phyloP scores from a whole-genome alignment of 2,329 filamentous ascomycete species.

The Neurospora sp. region DNA sequence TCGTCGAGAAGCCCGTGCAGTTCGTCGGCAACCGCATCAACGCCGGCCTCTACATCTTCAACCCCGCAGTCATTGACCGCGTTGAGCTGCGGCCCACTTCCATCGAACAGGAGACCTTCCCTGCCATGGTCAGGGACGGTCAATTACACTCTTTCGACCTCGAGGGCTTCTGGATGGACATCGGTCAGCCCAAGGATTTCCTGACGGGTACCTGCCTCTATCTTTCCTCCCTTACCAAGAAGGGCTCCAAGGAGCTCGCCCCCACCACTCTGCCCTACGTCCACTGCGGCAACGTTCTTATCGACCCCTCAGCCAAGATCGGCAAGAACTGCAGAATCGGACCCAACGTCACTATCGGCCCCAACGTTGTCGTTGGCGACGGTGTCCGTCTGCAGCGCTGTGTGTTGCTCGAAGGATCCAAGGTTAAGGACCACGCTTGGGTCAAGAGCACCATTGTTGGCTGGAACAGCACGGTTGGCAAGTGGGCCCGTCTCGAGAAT shows the following conservation, averaged over 20 bases:
- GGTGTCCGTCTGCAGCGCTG: slow-evolving; percentile 90
- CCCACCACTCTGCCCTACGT: slow-evolving; percentile 68
- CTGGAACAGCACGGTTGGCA: slow-evolving; percentile 94
- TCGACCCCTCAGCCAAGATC: slow-evolving; percentile 89
- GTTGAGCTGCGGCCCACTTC: slow-evolving; percentile 95
- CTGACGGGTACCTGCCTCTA: slow-evolving; percentile 92
- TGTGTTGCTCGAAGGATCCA: slow-evolving; percentile 78
- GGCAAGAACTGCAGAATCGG: slow-evolving; percentile 98
- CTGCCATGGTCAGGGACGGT: slow-evolving; percentile 79
- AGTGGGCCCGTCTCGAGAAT: slow-evolving; percentile 95
- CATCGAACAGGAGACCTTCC: slow-evolving; percentile 99
- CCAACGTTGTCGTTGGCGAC: slow-evolving; percentile 84
- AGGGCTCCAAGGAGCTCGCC: slow-evolving; percentile 73
- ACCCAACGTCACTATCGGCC: slow-evolving; percentile 92
- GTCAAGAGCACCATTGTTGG: slow-evolving; percentile 97
- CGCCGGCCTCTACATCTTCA: slow-evolving; percentile 95
- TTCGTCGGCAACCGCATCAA: slow-evolving; percentile 99
- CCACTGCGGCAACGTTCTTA: slow-evolving; percentile 88
- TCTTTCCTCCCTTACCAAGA: slow-evolving; percentile 85
- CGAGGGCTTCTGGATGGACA: slow-evolving; percentile 99
- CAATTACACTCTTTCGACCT: slow-evolving; percentile 93
- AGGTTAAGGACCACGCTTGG: slow-evolving; percentile 98
- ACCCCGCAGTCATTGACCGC: slow-evolving; percentile 78
- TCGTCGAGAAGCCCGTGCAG: slow-evolving; percentile 98
- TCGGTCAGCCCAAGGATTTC: slow-evolving; percentile 98